phyloP scores from a whole-genome alignment of 495 filamentous ascomycete genomes.

The Tuber aestivum region DNA sequence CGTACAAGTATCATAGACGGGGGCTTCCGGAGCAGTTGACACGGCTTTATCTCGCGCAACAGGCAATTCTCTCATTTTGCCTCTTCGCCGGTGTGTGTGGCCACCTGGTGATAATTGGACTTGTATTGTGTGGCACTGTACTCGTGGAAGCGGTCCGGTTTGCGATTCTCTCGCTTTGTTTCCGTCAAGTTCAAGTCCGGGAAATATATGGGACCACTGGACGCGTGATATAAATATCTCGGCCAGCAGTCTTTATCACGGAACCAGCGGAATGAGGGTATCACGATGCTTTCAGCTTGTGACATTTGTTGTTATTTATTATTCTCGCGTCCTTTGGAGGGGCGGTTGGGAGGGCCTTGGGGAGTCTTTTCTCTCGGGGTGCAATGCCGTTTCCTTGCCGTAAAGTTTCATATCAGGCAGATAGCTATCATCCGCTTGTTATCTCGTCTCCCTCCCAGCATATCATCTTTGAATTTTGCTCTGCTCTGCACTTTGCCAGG shows the following conservation, averaged over 20 bases:
- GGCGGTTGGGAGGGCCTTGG: not conserved
- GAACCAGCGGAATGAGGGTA: not conserved
- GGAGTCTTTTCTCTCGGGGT: not conserved
- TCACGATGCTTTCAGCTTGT: not conserved
- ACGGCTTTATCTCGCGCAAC: not conserved
- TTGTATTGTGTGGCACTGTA: not conserved
- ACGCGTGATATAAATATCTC: conserved; percentile 5
- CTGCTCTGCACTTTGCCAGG: not conserved
- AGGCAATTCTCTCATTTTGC: not conserved
- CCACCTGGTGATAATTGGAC: not conserved
- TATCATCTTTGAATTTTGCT: not conserved
- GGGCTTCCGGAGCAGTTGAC: not conserved
- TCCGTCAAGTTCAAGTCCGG: not conserved
- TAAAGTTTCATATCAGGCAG: not conserved
- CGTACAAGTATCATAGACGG: too few species aligned
- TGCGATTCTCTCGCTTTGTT: not conserved
- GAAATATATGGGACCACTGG: not conserved
- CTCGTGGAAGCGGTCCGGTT: not conserved
- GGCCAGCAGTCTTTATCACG: not conserved
- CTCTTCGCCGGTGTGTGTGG: not conserved
- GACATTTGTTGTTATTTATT: not conserved
- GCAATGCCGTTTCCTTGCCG: not conserved
- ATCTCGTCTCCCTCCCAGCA: not conserved
- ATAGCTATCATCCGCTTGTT: not conserved
- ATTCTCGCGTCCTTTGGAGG: not conserved